Evolutionary conservation across 306 rosid species (phyloP).

Genomic region (Potentilla sterilis): DNA sequence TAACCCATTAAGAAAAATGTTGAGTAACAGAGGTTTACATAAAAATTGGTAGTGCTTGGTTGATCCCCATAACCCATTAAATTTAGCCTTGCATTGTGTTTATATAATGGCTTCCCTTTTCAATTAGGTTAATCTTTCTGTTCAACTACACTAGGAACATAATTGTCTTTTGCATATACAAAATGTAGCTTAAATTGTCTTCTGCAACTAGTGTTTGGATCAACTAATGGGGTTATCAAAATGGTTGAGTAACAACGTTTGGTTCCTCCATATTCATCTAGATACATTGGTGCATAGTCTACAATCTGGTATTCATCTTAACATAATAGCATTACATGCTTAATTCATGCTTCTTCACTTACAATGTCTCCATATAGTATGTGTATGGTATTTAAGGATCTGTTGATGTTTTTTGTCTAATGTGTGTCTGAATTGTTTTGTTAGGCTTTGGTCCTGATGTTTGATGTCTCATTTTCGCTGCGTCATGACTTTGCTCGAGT

Average conservation of each 20-base stretch:
- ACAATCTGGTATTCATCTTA: neutral
- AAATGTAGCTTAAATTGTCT: neutral
- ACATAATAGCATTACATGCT: neutral
- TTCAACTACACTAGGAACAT: neutral
- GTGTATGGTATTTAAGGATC: conserved; percentile 5
- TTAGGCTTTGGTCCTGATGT: conserved; percentile 79
- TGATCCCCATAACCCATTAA: too few species aligned
- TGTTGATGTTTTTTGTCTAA: conserved; percentile 28
- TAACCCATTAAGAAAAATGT: too few species aligned
- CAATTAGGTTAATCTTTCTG: too few species aligned
- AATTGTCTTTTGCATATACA: neutral
- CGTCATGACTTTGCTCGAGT: conserved; percentile 66
- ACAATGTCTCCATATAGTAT: neutral
- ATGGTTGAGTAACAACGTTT: neutral
- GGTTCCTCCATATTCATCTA: neutral
- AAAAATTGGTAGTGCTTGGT: too few species aligned
- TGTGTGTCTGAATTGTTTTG: conserved; percentile 24
- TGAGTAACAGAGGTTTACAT: too few species aligned
- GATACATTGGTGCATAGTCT: neutral
- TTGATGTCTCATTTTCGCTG: conserved; percentile 74
- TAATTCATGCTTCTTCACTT: neutral
- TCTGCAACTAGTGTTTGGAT: neutral
- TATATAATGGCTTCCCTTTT: too few species aligned
- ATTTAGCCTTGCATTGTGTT: too few species aligned
- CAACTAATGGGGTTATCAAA: too few species aligned